phyloP scores from a whole-genome alignment of 306 rosid species.

The Geum urbanum region DNA sequence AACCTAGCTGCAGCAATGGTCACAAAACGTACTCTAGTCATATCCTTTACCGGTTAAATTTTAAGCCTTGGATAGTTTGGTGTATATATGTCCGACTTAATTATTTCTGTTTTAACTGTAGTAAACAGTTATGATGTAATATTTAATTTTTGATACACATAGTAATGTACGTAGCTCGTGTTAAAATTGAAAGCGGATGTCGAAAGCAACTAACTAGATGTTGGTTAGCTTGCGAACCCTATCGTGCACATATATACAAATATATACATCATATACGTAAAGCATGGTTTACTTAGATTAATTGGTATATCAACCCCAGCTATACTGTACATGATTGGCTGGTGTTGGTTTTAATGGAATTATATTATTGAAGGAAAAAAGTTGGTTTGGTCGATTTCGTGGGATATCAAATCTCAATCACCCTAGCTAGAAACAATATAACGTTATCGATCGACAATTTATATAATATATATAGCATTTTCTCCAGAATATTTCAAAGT shows the following conservation, averaged over 20 bases:
- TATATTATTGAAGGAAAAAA: conserved; percentile 32
- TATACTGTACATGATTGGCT: conserved; percentile 26
- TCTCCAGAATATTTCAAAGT: conserved; percentile 11
- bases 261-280: neutral
- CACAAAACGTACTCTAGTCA: no score
- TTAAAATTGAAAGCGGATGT: no score
- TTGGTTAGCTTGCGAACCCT: neutral
- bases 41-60: no score
- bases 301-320: conserved; percentile 30
- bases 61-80: no score
- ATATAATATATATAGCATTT: neutral
- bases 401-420: conserved; percentile 69
- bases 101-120: no score
- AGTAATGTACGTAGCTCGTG: no score
- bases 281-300: neutral
- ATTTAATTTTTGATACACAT: no score
- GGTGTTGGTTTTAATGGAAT: conserved; percentile 40
- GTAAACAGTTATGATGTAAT: no score
- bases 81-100: no score
- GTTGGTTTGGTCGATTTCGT: conserved; percentile 50
- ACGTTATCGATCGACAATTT: neutral
- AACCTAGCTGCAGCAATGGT: no score
- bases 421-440: conserved; percentile 53
- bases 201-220: no score
- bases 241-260: neutral